Evolutionary conservation across 2,329 filamentous ascomycete genomes (phyloP), one percentile per base, ranked within the genome.

Genomic region (Verticillium alfalfae): DNA sequence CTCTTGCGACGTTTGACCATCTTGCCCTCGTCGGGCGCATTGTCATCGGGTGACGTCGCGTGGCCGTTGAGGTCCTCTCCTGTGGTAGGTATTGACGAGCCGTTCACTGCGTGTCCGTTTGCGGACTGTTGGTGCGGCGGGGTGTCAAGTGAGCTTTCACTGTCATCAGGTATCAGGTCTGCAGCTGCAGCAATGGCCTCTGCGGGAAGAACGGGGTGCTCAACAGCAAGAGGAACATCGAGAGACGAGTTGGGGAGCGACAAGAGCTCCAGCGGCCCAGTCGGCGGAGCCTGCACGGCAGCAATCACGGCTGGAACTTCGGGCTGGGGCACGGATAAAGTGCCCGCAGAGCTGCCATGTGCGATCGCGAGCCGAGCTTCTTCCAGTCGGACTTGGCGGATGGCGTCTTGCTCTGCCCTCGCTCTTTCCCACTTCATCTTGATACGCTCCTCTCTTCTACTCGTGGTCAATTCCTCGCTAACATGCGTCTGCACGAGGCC

Each of bases 381-480:
- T 58, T 78, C 72, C 16, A 77, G 70, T 54, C 78, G 79, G 62
- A 88, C 91, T 70, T 88, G 83, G 66, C 93, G 88, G 66, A 98
- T 91, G 12, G 87, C 90, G 71, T 97, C 90, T 68, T 92, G 87
- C 73, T 97, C 93, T 60, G 89, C 86, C 66, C 90, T 88, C n/a
- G 95, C 95, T 68, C 95, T 84, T 72, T 98, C 93, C 78, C 95
- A 88, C 76, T 99, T 99, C 75, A 91, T 88, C 69, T 91, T 84
- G 64, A 88, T 88, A 56, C 95, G 87, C 73, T 97, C 92, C 66
- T 91, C 87, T 70, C 95, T 85, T 63, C 95, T 82, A 68, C 87
- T 83, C 41, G 84, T 83, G 2, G 94, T 99, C 60, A 87, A 80
- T 64, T 96, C 88, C 76, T 97, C 94, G 67, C 90, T 93, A 54